phyloP scores from a whole-genome alignment of 345 rosid species.

The Mangifera indica region DNA sequence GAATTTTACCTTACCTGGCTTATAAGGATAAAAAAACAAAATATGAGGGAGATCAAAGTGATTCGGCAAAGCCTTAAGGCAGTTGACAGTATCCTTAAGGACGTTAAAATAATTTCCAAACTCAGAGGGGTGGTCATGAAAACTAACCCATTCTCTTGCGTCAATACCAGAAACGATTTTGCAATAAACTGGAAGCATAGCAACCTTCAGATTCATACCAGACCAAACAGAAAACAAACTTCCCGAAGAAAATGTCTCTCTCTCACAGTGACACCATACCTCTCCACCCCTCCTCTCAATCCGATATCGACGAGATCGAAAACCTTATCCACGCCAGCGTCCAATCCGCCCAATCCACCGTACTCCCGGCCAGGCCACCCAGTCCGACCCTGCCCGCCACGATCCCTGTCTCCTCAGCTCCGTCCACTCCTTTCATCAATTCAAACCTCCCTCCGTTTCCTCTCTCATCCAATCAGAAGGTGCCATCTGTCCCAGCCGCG shows the following conservation, averaged over 20 bases:
- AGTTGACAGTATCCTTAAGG: too few species aligned
- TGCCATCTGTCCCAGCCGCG: constrained; percentile 37
- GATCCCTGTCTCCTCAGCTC: constrained; percentile 63
- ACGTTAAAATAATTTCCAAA: too few species aligned
- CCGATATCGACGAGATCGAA: constrained; percentile 99
- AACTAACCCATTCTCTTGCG: too few species aligned
- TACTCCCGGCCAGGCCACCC: constrained; percentile 79
- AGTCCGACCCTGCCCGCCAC: constrained; percentile 72
- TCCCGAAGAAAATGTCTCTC: constrained; percentile 57
- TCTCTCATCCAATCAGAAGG: constrained; percentile 36
- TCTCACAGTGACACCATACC: constrained; percentile 83
- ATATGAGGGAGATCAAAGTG: too few species aligned
- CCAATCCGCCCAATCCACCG: constrained; percentile 68
- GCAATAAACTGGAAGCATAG: background rate
- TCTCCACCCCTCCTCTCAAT: constrained; percentile 79
- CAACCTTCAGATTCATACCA: background rate
- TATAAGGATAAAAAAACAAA: too few species aligned
- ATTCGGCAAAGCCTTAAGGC: too few species aligned
- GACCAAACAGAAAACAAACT: background rate
- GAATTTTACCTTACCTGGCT: too few species aligned
- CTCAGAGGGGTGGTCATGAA: too few species aligned
- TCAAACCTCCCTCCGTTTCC: constrained; percentile 61
- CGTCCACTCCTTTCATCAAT: constrained; percentile 49
- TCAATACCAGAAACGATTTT: background rate
- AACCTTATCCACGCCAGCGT: constrained; percentile 77